Base-by-base conservation (phyloP, 2,329 filamentous ascomycete genomes). In the Cadophora sp. region DNA sequence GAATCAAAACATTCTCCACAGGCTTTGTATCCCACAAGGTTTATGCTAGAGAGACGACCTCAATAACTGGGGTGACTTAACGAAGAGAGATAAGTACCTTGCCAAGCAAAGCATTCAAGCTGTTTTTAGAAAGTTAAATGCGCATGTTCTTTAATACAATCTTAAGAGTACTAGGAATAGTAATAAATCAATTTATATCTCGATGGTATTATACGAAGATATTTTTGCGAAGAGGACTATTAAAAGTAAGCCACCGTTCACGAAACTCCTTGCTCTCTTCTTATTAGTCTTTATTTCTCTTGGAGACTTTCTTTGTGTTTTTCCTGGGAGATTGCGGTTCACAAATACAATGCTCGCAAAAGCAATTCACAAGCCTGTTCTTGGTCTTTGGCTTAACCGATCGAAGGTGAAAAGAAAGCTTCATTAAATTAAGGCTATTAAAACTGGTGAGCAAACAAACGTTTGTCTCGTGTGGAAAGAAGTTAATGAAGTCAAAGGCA, bases 391-490 rank as follows among this genome's bases (percentile, higher is more conserved):
- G 14, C n/a, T 36, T 27, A 4, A 55, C 24, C n/a, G 18, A 2
- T 55, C 18, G 9, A 13, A 55, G 24, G n/a, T 55, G 9, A 14
- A 9, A 18, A 13, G 53, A 9, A 56, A 56, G 18, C 30, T 56
- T 22, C 33, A 39, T 39, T 24, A 13, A 13, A 56, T 56, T n/a
- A 41, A 22, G 27, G 27, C 30, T n/a, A 30, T n/a, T 2, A 56
- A 56, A 16, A 1, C 30, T 14, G 53, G 30, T 22, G 53, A 56
- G 30, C 16, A 56, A 16, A 39, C 53, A 16, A 56, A 56, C 30
- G 53, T 41, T n/a, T 56, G 30, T 39, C 30, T 56, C 2, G 30
- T 16, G 14, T 56, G 53, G 53, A n/a, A 56, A 16, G 53, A n/a
- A 9, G 48, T 56, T 2, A 56, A 56, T 22, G 33, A 39, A 24